Base-by-base conservation (phyloP, 257 asterid species). In the Thymus quinquecostatus region DNA sequence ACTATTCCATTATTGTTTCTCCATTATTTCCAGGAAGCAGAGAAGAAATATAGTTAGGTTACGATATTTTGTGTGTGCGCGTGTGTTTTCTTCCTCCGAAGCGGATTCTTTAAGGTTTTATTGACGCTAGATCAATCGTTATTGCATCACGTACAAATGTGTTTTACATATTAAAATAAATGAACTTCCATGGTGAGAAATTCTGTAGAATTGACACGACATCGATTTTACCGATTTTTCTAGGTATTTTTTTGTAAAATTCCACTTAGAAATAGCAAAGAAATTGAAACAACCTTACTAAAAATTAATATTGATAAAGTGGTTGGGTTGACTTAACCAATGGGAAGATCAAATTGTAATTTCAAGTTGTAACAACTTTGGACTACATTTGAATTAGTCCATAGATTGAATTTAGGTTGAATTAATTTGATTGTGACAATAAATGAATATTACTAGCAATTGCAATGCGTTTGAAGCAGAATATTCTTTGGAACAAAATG, bases 181-280 rank as follows among this genome's bases (percentile, higher is more conserved):
- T 21, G 21, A 21, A 21, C 21, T 21, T 21, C 21, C 21, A 21
- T 21, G 6, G 44, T 38, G 3, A 6, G 44, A 6, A 38, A 2
- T 38, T 38, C 3, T 2, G 3, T 38, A 3, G 44, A 38, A 2
- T 38, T 38, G 44, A 38, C 21, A 21, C 21, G 21, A 0, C 21
- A 21, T 21, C 21, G 21, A 21, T 0, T 21, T 21, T 21, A 21
- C 21, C 21, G 21, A 21, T 21, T 21, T 38, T 38, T 38, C 44
- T 44, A 44, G 10, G 49, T 44, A 6, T 14, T 51, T 8, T 2
- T 1, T 14, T n/a, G 33, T 5, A 29, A 21, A 0, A n/a, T 49
- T 56, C 44, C 7, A 33, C 34, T 3, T 36, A 68, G 73, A 68
- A 54, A 68, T 29, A 54, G 64, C 73, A 27, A 68, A 12, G 55